These are phyloP conservation scores for Boletus insuetus DNA, from an alignment of 768 basidiomycete genomes.

Conservation along the genomic window DNA sequence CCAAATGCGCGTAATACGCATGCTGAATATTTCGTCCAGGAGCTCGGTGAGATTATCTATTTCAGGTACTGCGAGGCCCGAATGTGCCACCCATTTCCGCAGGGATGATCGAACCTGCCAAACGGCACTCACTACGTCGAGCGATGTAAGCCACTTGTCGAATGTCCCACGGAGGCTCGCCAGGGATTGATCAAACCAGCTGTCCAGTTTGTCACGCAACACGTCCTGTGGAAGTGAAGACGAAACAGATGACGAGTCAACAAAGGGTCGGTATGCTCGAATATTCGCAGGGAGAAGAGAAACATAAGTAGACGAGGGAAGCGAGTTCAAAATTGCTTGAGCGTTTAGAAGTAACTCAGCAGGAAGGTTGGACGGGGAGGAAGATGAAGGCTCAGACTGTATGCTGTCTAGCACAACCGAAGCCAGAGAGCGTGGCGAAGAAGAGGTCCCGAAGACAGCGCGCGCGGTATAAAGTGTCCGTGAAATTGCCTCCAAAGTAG, in stretches of 20 bases:
- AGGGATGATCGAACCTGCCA: slow-evolving; percentile 66
- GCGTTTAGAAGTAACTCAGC: slow-evolving; percentile 63
- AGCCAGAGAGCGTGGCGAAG: slow-evolving; percentile 46
- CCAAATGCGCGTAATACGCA: slow-evolving; percentile 61
- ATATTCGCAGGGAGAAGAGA: slow-evolving; percentile 70
- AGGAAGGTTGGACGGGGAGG: slow-evolving; percentile 36
- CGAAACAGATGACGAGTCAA: slow-evolving; percentile 64
- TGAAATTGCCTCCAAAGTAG: slow-evolving; percentile 52
- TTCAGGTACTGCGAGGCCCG: slow-evolving; percentile 49
- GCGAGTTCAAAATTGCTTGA: slow-evolving; percentile 57
- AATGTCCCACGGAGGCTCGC: slow-evolving; percentile 44
- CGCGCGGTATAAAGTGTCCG: slow-evolving; percentile 58
- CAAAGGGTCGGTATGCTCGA: slow-evolving; percentile 79
- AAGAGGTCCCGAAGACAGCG: slow-evolving; percentile 49
- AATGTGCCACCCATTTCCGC: slow-evolving; percentile 43
- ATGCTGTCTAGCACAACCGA: slow-evolving; percentile 56
- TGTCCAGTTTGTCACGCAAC: slow-evolving; percentile 46
- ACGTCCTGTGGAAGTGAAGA: slow-evolving; percentile 45
- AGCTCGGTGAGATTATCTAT: slow-evolving; percentile 38
- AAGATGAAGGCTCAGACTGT: slow-evolving; percentile 45
- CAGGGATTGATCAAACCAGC: slow-evolving; percentile 63
- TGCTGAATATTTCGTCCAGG: slow-evolving; percentile 54
- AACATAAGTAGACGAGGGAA: slow-evolving; percentile 85
- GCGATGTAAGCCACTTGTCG: slow-evolving; percentile 54
- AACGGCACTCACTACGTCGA: slow-evolving; percentile 62